Evolutionary conservation across 2,329 filamentous ascomycete species (phyloP).

Genomic region (Fulvia fulva): DNA sequence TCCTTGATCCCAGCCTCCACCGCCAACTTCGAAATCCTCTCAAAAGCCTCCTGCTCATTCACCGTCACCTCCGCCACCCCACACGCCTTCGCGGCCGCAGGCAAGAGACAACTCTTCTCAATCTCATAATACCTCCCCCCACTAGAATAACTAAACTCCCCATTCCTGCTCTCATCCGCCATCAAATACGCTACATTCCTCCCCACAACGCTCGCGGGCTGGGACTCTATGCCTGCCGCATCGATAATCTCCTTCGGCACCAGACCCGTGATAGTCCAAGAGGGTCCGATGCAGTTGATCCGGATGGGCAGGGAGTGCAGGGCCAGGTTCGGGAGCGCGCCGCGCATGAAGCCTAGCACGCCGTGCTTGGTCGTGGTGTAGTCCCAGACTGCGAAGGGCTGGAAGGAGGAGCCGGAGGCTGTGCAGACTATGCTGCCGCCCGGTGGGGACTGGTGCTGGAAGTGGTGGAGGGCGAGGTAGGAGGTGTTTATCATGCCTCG

Average conservation of each 20-base stretch:
- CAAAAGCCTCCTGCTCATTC: conserved; percentile 10
- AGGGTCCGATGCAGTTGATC: conserved; percentile 54
- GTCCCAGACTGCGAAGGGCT: conserved; percentile 49
- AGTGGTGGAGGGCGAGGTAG: conserved; percentile 41
- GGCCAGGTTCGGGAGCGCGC: conserved; percentile 38
- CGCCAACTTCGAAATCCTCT: conserved; percentile 6
- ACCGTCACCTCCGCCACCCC: conserved; percentile 6
- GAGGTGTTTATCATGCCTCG: conserved; percentile 40
- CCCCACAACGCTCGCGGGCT: conserved; percentile 48
- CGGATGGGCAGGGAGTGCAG: conserved; percentile 44
- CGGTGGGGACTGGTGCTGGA: conserved; percentile 43
- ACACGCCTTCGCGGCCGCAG: conserved; percentile 15
- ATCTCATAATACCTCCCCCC: conserved; percentile 51
- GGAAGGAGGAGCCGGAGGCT: conserved; percentile 50
- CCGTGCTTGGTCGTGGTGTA: conserved; percentile 56
- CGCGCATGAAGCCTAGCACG: conserved; percentile 52
- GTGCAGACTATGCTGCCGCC: conserved; percentile 53
- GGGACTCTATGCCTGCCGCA: conserved; percentile 40
- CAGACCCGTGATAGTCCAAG: conserved; percentile 52
- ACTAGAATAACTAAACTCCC: conserved; percentile 51
- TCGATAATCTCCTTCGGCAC: conserved; percentile 41
- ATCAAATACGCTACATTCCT: conserved; percentile 49
- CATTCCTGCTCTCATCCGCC: conserved; percentile 46
- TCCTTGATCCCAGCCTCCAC: neutral
- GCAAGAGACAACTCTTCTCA: conserved; percentile 40